Percentiles rank a stretch among this genome's conserved stretches.
phyloP scores from a whole-genome alignment of 495 filamentous ascomycete species.

The Cercophora scortea region DNA sequence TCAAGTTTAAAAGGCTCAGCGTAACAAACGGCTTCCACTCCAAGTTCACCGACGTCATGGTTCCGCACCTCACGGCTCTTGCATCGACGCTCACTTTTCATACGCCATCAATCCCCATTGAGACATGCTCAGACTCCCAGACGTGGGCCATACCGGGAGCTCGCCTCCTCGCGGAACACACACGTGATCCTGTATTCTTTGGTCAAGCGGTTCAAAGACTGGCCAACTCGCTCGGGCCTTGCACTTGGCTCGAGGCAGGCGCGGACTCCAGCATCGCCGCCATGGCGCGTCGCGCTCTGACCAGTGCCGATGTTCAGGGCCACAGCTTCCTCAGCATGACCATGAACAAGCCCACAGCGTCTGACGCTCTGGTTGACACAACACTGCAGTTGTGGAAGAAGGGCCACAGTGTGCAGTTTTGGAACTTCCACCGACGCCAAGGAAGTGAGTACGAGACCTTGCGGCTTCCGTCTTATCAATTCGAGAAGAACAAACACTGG shows the following conservation, averaged over 20 bases:
- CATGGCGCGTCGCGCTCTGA: conserved; percentile 35
- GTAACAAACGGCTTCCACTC: conserved; percentile 42
- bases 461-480: conserved; percentile 32
- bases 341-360: neutral
- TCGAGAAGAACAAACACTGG: conserved; percentile 24
- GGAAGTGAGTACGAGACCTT: conserved; percentile 27
- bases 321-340: conserved; percentile 26
- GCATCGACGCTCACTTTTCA: conserved; percentile 17
- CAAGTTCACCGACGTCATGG: conserved; percentile 25
- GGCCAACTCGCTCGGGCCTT: conserved; percentile 17
- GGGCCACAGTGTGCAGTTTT: neutral
- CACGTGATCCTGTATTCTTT: conserved; percentile 45
- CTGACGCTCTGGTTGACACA: neutral
- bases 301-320: neutral
- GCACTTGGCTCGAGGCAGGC: conserved; percentile 45
- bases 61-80: conserved; percentile 18
- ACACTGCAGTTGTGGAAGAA: neutral
- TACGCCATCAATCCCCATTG: conserved; percentile 21
- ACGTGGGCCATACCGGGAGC: conserved; percentile 34
- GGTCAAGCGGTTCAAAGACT: conserved; percentile 38
- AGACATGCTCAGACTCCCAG: conserved; percentile 13
- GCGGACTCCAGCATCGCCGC: conserved; percentile 38
- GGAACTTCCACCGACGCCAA: neutral
- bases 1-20: conserved; percentile 29
- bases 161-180: conserved; percentile 35